Evolutionary conservation across 2,329 filamentous ascomycete species (phyloP), one percentile per base, ranked within the genome.

Genomic region (Verticillium isaacii): DNA sequence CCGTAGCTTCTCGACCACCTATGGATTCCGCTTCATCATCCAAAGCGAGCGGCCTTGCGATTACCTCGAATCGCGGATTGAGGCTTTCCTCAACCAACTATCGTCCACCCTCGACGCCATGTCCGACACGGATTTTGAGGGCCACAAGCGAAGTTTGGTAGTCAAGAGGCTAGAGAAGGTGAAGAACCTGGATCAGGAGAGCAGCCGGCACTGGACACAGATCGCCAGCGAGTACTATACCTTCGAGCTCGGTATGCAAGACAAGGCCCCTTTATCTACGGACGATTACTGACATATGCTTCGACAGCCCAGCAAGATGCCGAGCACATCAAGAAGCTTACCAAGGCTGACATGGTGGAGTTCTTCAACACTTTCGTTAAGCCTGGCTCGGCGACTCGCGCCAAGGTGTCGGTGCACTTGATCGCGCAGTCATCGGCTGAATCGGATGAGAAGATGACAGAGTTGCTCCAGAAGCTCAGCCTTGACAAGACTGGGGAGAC

Each of bases 121-220:
- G 93, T 84, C 84, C 3, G 88, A 94, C 1, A 80, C 86, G 1
- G 92, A 94, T 11, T 98, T 99, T 68, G 92, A 97, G 71, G 88
- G 87, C 57, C 92, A 98, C 78, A 97, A 97, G 79, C 85, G 90
- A 68, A 96, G 93, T 70, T 81, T 98, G 52, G 88, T 97, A 70
- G 92, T 91, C 72, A 93, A 93, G 77, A 82, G 92, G 17, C 79
- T 96, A 25, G 93, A 98, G 77, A 97, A 96, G 75, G 75, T 96
- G 68, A 97, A 97, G 82, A 98, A 97, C 67, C 79, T 99, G 56
- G 85, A 89, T 63, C 90, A 94, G 66, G 95, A 99, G 77, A 92
- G 89, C 5, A 84, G 82, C 61, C 85, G 92, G 55, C 89, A 96
- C 72, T 97, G 92, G 93, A 83, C 82, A 58, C 92, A 97, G 70